Evolutionary conservation across 257 asterid genomes (phyloP).

Genomic region (Solanum etuberosum): DNA sequence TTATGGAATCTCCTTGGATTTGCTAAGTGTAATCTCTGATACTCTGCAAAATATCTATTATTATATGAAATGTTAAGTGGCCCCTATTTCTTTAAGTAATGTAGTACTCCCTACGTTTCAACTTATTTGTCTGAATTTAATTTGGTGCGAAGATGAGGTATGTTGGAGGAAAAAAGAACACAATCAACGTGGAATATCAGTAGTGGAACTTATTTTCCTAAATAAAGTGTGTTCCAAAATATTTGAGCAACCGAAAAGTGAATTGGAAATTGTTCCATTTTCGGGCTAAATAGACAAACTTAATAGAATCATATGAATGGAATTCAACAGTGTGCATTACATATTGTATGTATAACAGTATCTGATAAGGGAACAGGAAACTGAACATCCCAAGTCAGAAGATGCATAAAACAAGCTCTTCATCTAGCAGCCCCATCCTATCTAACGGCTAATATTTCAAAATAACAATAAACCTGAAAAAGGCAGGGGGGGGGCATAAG

Average conservation of each 20-base stretch:
- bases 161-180: too few relatives aligned
- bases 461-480: background rate
- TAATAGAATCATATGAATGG: background rate
- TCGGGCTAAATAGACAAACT: background rate
- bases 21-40: background rate
- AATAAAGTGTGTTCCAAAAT: background rate
- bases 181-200: too few relatives aligned
- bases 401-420: background rate
- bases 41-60: too few relatives aligned
- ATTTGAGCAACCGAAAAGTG: background rate
- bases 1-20: constrained; percentile 7
- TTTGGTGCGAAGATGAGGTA: too few relatives aligned
- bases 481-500: background rate
- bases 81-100: background rate
- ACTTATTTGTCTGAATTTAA: too few relatives aligned
- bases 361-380: background rate
- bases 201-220: too few relatives aligned
- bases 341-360: background rate
- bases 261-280: background rate
- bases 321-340: background rate
- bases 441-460: background rate
- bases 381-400: background rate
- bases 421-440: background rate
- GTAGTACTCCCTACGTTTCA: too few relatives aligned
- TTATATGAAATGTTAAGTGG: background rate